Evolutionary conservation across 2,329 filamentous ascomycete species (phyloP).

Genomic region (Colletotrichum sp.): DNA sequence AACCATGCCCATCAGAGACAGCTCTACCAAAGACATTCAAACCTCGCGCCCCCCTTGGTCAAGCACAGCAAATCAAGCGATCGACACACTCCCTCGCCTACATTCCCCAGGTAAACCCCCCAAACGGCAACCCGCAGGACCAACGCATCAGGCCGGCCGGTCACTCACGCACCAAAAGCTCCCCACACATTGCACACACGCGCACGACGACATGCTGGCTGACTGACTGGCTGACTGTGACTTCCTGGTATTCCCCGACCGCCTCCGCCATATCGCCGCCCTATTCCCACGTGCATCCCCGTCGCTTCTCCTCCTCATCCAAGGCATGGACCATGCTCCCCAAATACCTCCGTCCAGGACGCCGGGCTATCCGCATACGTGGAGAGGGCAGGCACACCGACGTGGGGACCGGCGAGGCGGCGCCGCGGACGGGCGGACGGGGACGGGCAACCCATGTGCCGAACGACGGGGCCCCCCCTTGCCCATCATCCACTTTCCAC

Average conservation of each 20-base stretch:
- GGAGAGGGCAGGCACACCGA: background rate
- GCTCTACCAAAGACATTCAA: background rate
- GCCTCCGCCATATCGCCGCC: background rate
- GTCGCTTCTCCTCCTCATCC: background rate
- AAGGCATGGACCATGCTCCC: background rate
- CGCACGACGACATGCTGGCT: background rate
- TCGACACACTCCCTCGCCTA: background rate
- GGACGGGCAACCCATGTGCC: conserved; percentile 7
- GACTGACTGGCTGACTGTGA: background rate
- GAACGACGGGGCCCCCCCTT: background rate
- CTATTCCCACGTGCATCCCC: conserved; percentile 4
- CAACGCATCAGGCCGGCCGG: background rate
- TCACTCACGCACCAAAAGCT: background rate
- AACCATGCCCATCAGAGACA: background rate
- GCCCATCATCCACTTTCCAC: background rate
- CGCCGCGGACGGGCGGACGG: background rate
- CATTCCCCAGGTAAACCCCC: background rate
- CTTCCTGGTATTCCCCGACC: background rate
- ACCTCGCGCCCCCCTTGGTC: background rate
- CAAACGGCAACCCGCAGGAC: background rate
- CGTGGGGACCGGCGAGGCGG: background rate
- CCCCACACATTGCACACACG: background rate
- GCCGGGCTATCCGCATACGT: background rate
- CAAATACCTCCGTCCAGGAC: background rate
- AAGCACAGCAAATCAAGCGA: background rate